These are phyloP conservation scores for Alternaria tenuissima DNA, from an alignment of 2,329 filamentous ascomycete genomes.

Conservation along the genomic window DNA sequence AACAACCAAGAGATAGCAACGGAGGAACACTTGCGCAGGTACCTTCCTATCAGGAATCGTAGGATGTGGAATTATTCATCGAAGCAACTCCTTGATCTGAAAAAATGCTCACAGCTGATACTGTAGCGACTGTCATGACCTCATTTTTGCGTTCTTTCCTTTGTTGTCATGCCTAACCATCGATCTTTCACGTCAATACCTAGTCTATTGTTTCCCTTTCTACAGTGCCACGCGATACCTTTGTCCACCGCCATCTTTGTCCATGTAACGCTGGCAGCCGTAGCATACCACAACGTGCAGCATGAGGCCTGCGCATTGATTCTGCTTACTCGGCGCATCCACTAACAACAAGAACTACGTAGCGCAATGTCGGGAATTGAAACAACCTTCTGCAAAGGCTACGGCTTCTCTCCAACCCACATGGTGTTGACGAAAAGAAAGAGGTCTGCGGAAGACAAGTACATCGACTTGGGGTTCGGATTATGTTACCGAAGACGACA, in stretches of 20 bases:
- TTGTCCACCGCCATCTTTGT: neutral
- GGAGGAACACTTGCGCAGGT: neutral
- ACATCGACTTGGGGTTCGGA: neutral
- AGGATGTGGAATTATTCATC: neutral
- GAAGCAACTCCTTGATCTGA: neutral
- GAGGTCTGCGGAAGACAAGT: neutral
- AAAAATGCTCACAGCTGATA: neutral
- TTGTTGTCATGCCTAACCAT: neutral
- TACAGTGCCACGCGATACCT: neutral
- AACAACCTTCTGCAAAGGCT: neutral
- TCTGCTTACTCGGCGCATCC: neutral
- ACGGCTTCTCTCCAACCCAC: neutral
- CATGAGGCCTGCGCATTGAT: neutral
- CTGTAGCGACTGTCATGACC: neutral
- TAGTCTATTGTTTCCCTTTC: neutral
- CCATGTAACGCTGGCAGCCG: neutral
- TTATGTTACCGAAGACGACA: neutral
- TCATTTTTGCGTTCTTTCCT: neutral
- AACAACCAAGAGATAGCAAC: neutral
- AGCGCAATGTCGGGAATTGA: neutral
- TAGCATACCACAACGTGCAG: neutral
- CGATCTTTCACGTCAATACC: neutral
- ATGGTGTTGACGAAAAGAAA: neutral
- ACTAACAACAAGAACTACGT: neutral
- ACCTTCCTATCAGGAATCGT: neutral